Evolutionary conservation across 2,329 filamentous ascomycete species (phyloP), one percentile per base, ranked within the genome.

Genomic region (Macrophomina phaseolina): DNA sequence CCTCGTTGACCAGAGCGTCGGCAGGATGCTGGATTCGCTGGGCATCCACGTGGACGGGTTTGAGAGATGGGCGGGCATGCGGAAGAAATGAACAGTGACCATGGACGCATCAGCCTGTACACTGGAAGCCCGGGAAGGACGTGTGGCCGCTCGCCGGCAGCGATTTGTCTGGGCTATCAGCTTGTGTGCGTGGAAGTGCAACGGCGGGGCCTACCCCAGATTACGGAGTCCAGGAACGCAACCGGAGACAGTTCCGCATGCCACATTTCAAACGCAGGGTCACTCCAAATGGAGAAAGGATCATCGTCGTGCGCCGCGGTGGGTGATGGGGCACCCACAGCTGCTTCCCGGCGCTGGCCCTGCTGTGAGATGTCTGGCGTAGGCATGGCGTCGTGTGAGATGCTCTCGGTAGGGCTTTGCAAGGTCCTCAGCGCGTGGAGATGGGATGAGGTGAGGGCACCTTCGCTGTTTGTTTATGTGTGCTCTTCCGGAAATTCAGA

Each of bases 11-110:
- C 82, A 85, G 68, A 84, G 75, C 64, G 81, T 83, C 0, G 82
- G 81, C 0, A 74, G 83, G 14, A 77, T 84, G 74, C 67, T 85
- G 45, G 82, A 85, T 70, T 61, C 80, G 23, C 80, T 84, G 66
- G 79, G 77, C 23, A 67, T 84, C 23, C 77, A 84, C 55, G 77
- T 78, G 1, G 75, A 72, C 0, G 74, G 77, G 46, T 83, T 83
- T 67, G 72, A 79, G 68, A 70, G 79, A 38, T 81, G 79, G 80
- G 72, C 75, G 60, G 73, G 77, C 9, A 72, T 71, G 36, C 46
- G 53, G 38, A 67, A 63, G n/a, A 5, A 0, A 23, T n/a, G 3
- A 9, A 14, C 9, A 8, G 9, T 51, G 9, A 18, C 8, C 23
- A 9, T 5, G 3, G 49, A 9, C 30, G 51, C 36, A 2, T 62